Percentiles rank a stretch among this genome's conserved stretches.
These are phyloP conservation scores for Lipomyces starkeyi DNA, from an alignment of 805 yeast species.

Conservation along the genomic window DNA sequence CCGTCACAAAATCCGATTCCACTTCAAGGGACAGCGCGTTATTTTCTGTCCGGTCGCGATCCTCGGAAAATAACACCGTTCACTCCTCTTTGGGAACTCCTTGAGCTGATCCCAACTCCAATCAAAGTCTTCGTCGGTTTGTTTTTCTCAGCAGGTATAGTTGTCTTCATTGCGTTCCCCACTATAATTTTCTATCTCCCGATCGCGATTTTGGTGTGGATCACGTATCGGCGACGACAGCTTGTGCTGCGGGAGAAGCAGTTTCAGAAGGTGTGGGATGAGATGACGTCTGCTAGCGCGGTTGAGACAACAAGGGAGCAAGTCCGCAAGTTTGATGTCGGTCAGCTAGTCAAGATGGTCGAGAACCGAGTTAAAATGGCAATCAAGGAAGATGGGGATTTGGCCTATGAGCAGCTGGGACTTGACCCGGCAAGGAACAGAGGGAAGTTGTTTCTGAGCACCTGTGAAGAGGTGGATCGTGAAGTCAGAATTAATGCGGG, in stretches of 20 bases:
- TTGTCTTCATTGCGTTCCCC: constrained; percentile 25
- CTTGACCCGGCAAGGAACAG: constrained; percentile 16
- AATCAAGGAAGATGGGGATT: constrained; percentile 19
- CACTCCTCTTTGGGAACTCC: background rate
- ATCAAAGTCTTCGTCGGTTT: constrained; percentile 23
- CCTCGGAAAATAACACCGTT: background rate
- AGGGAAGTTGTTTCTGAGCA: constrained; percentile 17
- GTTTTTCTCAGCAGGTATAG: constrained; percentile 20
- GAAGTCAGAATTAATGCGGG: constrained; percentile 22
- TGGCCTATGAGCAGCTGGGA: constrained; percentile 18
- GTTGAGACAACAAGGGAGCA: constrained; percentile 24
- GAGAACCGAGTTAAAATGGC: constrained; percentile 23
- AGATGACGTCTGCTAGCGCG: constrained; percentile 17
- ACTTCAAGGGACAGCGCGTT: background rate
- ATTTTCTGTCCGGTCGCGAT: background rate
- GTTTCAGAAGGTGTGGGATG: constrained; percentile 26
- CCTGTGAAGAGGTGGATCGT: constrained; percentile 31
- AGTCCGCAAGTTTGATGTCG: constrained; percentile 17
- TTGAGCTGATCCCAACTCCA: constrained; percentile 25
- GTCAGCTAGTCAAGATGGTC: constrained; percentile 26
- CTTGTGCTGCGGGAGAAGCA: constrained; percentile 24
- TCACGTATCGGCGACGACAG: constrained; percentile 21
- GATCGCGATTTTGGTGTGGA: constrained; percentile 17
- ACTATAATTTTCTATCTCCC: constrained; percentile 27
- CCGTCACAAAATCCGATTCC: background rate